phyloP scores from a whole-genome alignment of 148 eudicot species.

The Rhododendron ferrugineum region DNA sequence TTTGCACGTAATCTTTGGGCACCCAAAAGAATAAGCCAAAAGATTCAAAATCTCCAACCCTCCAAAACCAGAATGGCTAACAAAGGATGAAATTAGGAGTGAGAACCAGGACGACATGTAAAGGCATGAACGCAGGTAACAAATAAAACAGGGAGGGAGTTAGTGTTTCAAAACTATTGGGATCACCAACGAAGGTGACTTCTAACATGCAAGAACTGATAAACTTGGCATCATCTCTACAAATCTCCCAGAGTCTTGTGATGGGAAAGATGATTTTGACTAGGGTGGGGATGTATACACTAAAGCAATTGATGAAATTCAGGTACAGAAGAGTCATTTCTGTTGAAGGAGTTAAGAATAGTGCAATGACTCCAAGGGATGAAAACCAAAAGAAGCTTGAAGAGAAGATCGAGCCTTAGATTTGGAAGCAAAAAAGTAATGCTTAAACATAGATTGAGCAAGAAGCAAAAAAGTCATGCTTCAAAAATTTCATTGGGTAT shows the following conservation, averaged over 20 bases:
- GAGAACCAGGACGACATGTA: neutral
- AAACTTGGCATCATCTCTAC: neutral
- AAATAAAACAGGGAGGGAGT: neutral
- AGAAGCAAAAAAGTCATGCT: neutral
- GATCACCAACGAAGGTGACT: neutral
- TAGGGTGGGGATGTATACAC: neutral
- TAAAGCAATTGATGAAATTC: neutral
- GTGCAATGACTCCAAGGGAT: neutral
- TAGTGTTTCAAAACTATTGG: neutral
- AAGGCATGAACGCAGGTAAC: neutral
- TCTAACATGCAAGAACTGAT: neutral
- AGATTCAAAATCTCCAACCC: neutral
- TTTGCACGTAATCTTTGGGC: neutral
- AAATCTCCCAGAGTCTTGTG: neutral
- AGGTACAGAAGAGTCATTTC: neutral
- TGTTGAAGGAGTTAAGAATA: neutral
- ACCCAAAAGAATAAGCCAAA: neutral
- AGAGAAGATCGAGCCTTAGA: neutral
- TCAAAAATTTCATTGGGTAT: neutral
- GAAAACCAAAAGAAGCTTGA: neutral
- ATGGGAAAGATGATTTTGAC: neutral
- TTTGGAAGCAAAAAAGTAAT: neutral
- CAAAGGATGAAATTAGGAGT: neutral
- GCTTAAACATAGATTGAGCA: neutral
- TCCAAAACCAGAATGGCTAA: neutral